Evolutionary conservation across 768 basidiomycete species (phyloP).

Genomic region (Multifurca ochricompacta): DNA sequence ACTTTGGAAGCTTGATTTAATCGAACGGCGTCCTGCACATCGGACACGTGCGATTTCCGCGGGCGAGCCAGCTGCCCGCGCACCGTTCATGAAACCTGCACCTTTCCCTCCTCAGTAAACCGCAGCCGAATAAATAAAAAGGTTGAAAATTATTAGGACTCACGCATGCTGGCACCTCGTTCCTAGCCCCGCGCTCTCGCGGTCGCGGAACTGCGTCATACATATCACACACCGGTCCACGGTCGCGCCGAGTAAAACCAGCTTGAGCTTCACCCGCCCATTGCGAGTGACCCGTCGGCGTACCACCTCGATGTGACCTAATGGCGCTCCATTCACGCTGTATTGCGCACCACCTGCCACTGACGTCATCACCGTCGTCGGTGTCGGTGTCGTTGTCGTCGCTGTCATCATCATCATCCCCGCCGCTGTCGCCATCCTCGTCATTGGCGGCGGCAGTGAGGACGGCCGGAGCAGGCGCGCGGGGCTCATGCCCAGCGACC

Average conservation of each 20-base stretch:
- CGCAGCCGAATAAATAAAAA: too few species aligned
- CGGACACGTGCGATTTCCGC: constrained; percentile 12
- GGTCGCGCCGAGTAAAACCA: constrained; percentile 13
- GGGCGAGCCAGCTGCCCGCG: constrained; percentile 12
- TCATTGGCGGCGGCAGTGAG: background rate
- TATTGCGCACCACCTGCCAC: background rate
- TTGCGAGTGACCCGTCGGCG: constrained; percentile 20
- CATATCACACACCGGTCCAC: constrained; percentile 20
- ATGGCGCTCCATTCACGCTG: constrained; percentile 11
- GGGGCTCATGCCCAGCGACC: background rate
- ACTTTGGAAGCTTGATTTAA: background rate
- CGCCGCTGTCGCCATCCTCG: too few species aligned
- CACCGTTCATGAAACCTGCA: constrained; percentile 21
- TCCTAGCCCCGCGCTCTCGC: constrained; percentile 13
- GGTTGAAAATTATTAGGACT: too few species aligned
- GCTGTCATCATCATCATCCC: too few species aligned
- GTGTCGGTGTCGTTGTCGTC: background rate
- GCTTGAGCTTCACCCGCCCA: constrained; percentile 21
- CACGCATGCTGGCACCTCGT: constrained; percentile 19
- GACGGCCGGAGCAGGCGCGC: background rate
- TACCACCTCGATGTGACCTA: constrained; percentile 14
- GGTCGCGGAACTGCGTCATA: constrained; percentile 17
- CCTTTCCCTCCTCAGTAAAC: too few species aligned
- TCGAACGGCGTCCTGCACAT: constrained; percentile 13
- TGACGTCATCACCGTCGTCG: background rate